A percentile compares a stretch with the other conserved stretches of the same genome.
Evolutionary conservation across 2,329 filamentous ascomycete genomes (phyloP).

Genomic region (Waltergamsia citrina): DNA sequence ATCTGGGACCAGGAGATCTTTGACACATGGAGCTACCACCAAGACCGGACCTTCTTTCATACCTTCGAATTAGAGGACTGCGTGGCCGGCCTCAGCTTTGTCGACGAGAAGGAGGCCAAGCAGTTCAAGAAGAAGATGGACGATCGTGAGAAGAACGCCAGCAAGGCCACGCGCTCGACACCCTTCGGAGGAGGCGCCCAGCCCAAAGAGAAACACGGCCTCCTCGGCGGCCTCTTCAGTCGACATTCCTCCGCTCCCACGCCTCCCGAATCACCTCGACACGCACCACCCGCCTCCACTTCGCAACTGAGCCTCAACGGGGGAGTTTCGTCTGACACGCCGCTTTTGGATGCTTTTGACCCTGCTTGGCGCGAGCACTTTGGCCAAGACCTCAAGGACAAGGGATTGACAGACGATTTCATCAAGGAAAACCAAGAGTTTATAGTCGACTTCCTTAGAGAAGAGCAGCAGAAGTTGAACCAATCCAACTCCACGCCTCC

Average conservation of each 20-base stretch:
- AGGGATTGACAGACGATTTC: conserved; percentile 56
- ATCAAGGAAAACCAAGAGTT: conserved; percentile 62
- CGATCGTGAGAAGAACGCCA: conserved; percentile 90
- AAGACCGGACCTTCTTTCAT: conserved; percentile 95
- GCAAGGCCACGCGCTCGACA: conserved; percentile 72
- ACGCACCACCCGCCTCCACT: conserved; percentile 22
- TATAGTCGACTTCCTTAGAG: conserved; percentile 53
- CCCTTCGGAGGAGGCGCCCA: conserved; percentile 54
- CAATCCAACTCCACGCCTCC: conserved; percentile 12
- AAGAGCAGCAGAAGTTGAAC: conserved; percentile 36
- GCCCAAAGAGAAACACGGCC: conserved; percentile 27
- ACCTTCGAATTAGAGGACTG: conserved; percentile 94
- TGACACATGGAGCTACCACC: conserved; percentile 89
- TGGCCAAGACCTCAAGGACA: conserved; percentile 51
- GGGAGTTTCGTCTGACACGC: conserved; percentile 41
- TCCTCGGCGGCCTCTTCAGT: conserved; percentile 56
- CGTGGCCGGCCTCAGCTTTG: conserved; percentile 81
- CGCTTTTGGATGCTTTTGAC: conserved; percentile 54
- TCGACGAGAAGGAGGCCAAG: conserved; percentile 95
- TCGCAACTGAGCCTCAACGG: conserved; percentile 34
- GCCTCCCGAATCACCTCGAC: conserved; percentile 46
- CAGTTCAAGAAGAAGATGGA: conserved; percentile 97
- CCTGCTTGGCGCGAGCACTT: conserved; percentile 57
- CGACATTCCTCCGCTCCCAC: conserved; percentile 49
- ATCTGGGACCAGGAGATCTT: conserved; percentile 98